Base-by-base conservation (phyloP, 2,329 filamentous ascomycete genomes). In the Penicillium janthinellum region DNA sequence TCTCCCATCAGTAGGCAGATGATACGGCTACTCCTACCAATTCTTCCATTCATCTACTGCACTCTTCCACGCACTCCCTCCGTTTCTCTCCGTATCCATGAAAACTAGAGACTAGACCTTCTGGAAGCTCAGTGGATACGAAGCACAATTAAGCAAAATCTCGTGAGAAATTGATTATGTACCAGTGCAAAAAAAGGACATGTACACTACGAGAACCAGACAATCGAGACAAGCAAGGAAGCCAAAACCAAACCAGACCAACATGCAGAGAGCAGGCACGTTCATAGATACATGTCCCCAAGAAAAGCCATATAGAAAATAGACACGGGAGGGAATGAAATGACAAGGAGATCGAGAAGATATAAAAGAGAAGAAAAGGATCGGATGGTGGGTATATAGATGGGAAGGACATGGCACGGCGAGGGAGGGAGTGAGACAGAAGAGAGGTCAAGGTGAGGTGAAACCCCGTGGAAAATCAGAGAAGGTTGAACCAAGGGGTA, bases 301-400 rank as follows among this genome's bases (percentile, higher is more conserved):
- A 51, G 47, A 57, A 49, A 55, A 59, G 51, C 54, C 56, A 64
- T 60, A 63, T 54, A 63, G 54, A 41, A 38, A 52, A 64, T 50
- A 41, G 56, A 54, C 54, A 61, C 37, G 44, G 50, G 20, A 47
- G 45, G 51, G 38, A 56, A 42, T 45, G 48, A 34, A 62, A 22
- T 17, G 56, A 38, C 22, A 41, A 45, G 37, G 52, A 41, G 8
- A 53, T 41, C 31, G 45, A 50, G 42, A 59, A 38, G 11, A 55
- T 37, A 10, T 12, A 37, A 20, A 17, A 15, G 44, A 48, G 20
- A 48, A 47, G 39, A 59, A 62, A 54, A 38, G 61, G 59, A 62
- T 64, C 53, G 61, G 62, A 66, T 65, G 61, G 66, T 64, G 65
- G 66, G 66, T 67, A 67, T 68, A 67, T 66, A 64, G 42, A 60